Base-by-base conservation (phyloP, 1,284 basidiomycete genomes). In the Trametes versicolor region DNA sequence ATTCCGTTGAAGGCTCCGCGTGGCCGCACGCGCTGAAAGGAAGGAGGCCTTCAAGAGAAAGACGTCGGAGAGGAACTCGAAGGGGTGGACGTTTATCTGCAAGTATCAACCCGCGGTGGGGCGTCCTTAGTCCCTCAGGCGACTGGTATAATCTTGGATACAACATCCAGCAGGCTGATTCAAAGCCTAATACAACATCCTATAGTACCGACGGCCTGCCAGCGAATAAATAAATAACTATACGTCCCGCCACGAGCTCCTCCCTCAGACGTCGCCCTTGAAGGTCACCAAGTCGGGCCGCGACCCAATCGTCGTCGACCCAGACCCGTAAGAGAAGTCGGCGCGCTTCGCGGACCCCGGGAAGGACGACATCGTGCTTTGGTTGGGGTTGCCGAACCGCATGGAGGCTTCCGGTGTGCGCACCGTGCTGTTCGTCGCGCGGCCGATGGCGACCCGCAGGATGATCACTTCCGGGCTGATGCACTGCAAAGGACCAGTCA, bases 51-150 rank as follows among this genome's bases (percentile, higher is more conserved):
- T 67, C n/a, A n/a, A n/a, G 0, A 83, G 85, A 71, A 75, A 82
- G 53, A 85, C 71, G 68, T 89, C 87, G 13, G 85, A 83, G 62
- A 88, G 69, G 76, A 89, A 87, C 71, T 89, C 87, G 61, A 90
- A 76, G 50, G 89, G 79, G 23, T 88, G 80, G 36, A 84, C 79
- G 1, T 86, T 88, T 71, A n/a, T 91, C 88, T 32, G 83, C 79
- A 56, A 90, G 74, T n/a, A n/a, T n/a, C n/a, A n/a, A n/a, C n/a
- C n/a, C n/a, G n/a, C n/a, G n/a, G n/a, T n/a, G n/a, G n/a, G n/a
- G n/a, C n/a, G n/a, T n/a, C n/a, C n/a, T n/a, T n/a, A n/a, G n/a
- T n/a, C n/a, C n/a, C n/a, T n/a, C n/a, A n/a, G n/a, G n/a, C n/a
- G n/a, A n/a, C n/a, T n/a, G n/a, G n/a, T n/a, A n/a, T n/a, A n/a